Evolutionary conservation across 371 early-diverging fungal genomes (phyloP), one percentile per base, ranked within the genome.

Genomic region (Actinomortierella wolfii): DNA sequence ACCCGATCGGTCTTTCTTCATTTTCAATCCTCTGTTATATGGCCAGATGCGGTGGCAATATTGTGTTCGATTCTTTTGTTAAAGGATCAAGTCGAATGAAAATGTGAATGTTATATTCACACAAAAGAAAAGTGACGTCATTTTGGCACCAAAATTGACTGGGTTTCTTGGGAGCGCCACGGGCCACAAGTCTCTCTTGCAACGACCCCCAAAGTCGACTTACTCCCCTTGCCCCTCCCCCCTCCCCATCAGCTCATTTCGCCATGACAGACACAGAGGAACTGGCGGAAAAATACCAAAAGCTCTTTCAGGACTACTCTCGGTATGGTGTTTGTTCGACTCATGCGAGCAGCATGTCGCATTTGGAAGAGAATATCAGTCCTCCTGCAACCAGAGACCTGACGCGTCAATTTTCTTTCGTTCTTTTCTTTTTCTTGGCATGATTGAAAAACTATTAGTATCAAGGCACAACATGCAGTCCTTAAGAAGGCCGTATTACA

Each of bases 381-480:
- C 26, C 18, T 44, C 54, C 34, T 11, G 2, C 25, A 6, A 18
- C 52, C 21, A 20, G 24, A 21, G 20, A 11, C 17, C 20, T 20
- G 18, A 24, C 11, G 34, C 34, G 34, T 6, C n/a, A n/a, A n/a
- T n/a, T n/a, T n/a, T n/a, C n/a, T 40, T 52, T 23, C 3, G 17
- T 17, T n/a, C n/a, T 40, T 40, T 40, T 26, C 6, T 42, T 57
- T 2, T 46, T 26, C 18, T 39, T 15, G 20, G 29, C 13, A 3
- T 4, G 6, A 14, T 17, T 21, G 21, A 2, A 34, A 45, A n/a
- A n/a, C 14, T 8, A 8, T 39, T 61, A 86, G 88, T 17, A 79
- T 86, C 44, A 88, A 88, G 59, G 86, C 88, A 9, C 82, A 86
- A 55, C 83, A 86, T 65, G 78, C 83, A 2, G 81, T 86, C 15